A percentile compares a stretch with the other conserved stretches of the same genome.
phyloP scores from a whole-genome alignment of 306 rosid species.

The Trichosanthes truncata region DNA sequence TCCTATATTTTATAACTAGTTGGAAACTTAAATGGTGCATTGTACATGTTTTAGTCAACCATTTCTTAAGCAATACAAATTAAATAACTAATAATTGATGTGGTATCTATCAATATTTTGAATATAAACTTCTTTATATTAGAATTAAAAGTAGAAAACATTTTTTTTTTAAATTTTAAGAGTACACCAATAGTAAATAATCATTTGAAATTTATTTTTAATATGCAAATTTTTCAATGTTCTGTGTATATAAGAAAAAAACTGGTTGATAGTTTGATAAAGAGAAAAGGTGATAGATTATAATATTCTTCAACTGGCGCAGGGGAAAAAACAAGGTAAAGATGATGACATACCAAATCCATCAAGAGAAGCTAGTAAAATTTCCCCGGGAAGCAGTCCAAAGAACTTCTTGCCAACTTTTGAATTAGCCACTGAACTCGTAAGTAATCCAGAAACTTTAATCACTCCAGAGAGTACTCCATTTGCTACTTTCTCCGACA shows the following conservation, averaged over 20 bases:
- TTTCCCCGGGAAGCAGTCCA: slow-evolving; percentile 39
- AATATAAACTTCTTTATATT: background rate
- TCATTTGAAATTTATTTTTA: background rate
- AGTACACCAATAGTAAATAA: background rate
- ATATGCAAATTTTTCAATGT: background rate
- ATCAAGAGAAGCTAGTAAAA: slow-evolving; percentile 39
- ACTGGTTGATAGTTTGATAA: background rate
- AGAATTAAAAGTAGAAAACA: background rate
- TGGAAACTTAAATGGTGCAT: background rate
- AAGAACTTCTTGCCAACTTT: slow-evolving; percentile 42
- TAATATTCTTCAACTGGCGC: background rate
- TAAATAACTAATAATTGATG: background rate
- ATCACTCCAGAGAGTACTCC: slow-evolving; percentile 80
- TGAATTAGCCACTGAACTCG: slow-evolving; percentile 60
- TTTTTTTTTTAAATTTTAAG: background rate
- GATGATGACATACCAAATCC: slow-evolving; percentile 32
- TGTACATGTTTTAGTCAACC: background rate
- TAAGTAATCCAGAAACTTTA: slow-evolving; percentile 39
- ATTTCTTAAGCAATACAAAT: background rate
- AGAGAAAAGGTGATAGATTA: background rate
- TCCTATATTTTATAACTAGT: background rate
- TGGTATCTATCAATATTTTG: background rate
- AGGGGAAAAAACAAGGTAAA: background rate
- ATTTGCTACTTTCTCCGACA: slow-evolving; percentile 79
- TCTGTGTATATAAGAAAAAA: background rate